Base-by-base conservation (phyloP, 106 monocot species). In the Iris macrosiphon region DNA sequence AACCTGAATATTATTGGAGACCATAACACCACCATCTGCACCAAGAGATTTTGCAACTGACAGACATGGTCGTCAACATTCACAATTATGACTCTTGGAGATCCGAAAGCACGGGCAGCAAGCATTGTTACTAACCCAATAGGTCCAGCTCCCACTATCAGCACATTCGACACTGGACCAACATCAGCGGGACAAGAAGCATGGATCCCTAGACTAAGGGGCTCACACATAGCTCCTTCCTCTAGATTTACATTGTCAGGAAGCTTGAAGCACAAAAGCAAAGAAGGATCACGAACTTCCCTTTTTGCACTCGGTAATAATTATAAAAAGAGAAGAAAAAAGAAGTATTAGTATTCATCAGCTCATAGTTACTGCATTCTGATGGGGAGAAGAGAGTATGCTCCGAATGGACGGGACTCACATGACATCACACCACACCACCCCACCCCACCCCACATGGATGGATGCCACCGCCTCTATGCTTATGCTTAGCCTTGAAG, bases 151-250 rank as follows among this genome's bases (percentile, higher is more conserved):
- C 95, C 95, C 82, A 96, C 69, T 40, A 96, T 72, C 7, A 96
- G 79, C 38, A 86, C 89, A 64, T 68, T 82, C 25, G 79, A 86
- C 59, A 86, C 82, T 22, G 89, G 79, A 24, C 89, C 82, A 59
- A 96, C 56, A 22, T 49, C 52, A 47, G 89, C 89, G 45, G 86
- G 82, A 10, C 95, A 70, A 32, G 89, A 86, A 49, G 95, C 95
- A 67, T 96, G 80, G 41, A 96, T 52, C 33, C 85, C 95, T 45
- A 96, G 89, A 59, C 95, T 96, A 10, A 96, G 95, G 21, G 95
- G 95, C 51, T 96, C 95, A 67, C 95, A 96, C 95, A 96, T 96
- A 25, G 95, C 95, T 7, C 95, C 95, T 74, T 96, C 95, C 65
- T 96, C 95, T 61, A 96, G 39, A 69, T 79, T 86, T 63, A 96